Conservation (phyloP, 2,329 filamentous ascomycete genomes). For the Penicillium polonicum region DNA sequence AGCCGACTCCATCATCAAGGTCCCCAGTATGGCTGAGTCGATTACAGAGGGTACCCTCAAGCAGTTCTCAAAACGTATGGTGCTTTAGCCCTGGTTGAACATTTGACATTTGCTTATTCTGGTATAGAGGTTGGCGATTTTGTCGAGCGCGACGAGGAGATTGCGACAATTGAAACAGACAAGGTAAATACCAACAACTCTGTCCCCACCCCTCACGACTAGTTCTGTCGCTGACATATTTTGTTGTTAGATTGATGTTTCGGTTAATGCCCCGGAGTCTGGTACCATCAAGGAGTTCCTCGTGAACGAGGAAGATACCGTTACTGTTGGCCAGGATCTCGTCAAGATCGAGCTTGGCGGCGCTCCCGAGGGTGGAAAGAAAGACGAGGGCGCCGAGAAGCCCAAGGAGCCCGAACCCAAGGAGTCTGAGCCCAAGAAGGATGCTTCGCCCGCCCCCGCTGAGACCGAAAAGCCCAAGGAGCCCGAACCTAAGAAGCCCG, state of each 20-base stretch:
- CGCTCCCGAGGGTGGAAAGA: slow-evolving; percentile 53
- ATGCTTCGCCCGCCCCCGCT: slow-evolving; percentile 45
- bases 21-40: slow-evolving; percentile 97
- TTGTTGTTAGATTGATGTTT: slow-evolving; percentile 78
- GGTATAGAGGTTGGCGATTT: slow-evolving; percentile 77
- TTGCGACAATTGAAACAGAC: slow-evolving; percentile 98
- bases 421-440: slow-evolving; percentile 51
- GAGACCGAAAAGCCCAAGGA: slow-evolving; percentile 31
- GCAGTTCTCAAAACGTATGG: slow-evolving; percentile 78
- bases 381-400: slow-evolving; percentile 57
- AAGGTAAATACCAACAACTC: slow-evolving; percentile 64
- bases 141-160: slow-evolving; percentile 94
- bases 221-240: slow-evolving; percentile 8
- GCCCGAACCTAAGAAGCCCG: slow-evolving; percentile 35
- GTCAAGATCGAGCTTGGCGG: slow-evolving; percentile 80
- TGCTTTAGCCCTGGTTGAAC: slow-evolving; percentile 19
- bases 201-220: neutral
- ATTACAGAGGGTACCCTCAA: slow-evolving; percentile 97
- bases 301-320: slow-evolving; percentile 90
- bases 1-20: slow-evolving; percentile 85
- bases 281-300: slow-evolving; percentile 90
- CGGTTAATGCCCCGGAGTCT: slow-evolving; percentile 88
- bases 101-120: slow-evolving; percentile 18
- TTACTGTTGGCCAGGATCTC: slow-evolving; percentile 89
- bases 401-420: slow-evolving; percentile 58